phyloP scores from a whole-genome alignment of 2,329 filamentous ascomycete genomes.

The Pseudogymnoascus sp. region DNA sequence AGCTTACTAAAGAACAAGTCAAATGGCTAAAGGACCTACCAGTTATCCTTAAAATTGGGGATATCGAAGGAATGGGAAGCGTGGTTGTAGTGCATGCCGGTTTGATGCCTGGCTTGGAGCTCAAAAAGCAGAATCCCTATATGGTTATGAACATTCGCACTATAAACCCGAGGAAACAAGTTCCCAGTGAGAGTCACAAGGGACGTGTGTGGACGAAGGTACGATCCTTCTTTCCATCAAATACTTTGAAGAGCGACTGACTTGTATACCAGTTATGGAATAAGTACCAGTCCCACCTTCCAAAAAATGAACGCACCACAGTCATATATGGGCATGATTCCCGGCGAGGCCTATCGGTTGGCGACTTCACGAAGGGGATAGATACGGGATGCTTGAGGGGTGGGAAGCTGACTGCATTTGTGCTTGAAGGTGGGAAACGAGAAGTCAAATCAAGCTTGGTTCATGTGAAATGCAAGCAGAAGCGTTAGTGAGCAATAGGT shows the following conservation, averaged over 20 bases:
- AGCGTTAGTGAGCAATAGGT: neutral
- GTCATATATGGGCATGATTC: slow-evolving; percentile 88
- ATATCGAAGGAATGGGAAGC: slow-evolving; percentile 51
- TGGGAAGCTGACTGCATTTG: slow-evolving; percentile 65
- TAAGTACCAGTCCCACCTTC: slow-evolving; percentile 36
- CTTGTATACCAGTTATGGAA: slow-evolving; percentile 44
- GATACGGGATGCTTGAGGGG: slow-evolving; percentile 79
- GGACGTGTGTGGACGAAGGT: slow-evolving; percentile 28
- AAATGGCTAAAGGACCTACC: slow-evolving; percentile 65
- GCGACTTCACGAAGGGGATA: slow-evolving; percentile 71
- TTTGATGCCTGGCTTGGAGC: slow-evolving; percentile 64
- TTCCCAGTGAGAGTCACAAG: slow-evolving; percentile 23
- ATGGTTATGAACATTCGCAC: slow-evolving; percentile 91
- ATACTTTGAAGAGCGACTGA: slow-evolving; percentile 15
- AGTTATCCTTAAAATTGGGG: slow-evolving; percentile 69
- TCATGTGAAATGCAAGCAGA: slow-evolving; percentile 24
- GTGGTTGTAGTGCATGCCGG: slow-evolving; percentile 80
- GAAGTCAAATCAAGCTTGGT: slow-evolving; percentile 24
- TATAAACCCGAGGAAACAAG: slow-evolving; percentile 21
- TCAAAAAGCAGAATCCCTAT: slow-evolving; percentile 66
- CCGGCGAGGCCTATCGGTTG: slow-evolving; percentile 58
- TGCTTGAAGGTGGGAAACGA: slow-evolving; percentile 55
- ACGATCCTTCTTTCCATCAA: slow-evolving; percentile 1
- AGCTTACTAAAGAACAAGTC: slow-evolving; percentile 46
- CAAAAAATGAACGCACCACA: slow-evolving; percentile 43